Conservation (phyloP, 2,329 filamentous ascomycete genomes). For the Paraphoma chrysanthemicola region DNA sequence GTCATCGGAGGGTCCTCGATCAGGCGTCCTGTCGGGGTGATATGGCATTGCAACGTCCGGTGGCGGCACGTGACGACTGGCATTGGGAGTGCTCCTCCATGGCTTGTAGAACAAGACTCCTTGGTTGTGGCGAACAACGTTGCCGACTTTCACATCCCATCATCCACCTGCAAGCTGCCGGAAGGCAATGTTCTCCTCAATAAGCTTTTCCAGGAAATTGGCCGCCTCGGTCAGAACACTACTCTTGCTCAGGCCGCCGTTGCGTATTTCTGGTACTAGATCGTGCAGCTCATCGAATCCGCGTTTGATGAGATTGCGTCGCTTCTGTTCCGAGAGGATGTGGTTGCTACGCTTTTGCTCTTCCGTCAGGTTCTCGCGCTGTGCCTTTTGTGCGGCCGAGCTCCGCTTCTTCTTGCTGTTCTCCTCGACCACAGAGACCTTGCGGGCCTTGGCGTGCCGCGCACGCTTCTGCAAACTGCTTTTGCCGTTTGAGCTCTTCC, state of each 20-base stretch:
- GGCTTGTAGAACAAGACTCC: background rate
- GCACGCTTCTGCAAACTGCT: slow-evolving; percentile 25
- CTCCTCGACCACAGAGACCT: slow-evolving; percentile 23
- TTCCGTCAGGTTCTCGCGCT: slow-evolving; percentile 70
- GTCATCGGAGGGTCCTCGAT: no score
- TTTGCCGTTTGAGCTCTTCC: slow-evolving; percentile 30
- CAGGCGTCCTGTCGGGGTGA: no score
- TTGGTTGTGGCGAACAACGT: background rate
- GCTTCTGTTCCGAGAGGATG: slow-evolving; percentile 86
- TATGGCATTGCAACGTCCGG: no score
- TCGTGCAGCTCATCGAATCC: slow-evolving; percentile 82
- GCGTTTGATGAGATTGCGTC: slow-evolving; percentile 79
- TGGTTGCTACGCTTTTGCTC: slow-evolving; percentile 86
- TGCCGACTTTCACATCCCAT: background rate
- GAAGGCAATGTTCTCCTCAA: slow-evolving; percentile 66
- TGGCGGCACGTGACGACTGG: no score
- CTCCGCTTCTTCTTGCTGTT: slow-evolving; percentile 35
- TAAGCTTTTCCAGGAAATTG: slow-evolving; percentile 77
- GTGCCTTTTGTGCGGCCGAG: slow-evolving; percentile 32
- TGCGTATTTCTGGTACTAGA: slow-evolving; percentile 76
- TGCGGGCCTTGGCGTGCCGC: slow-evolving; percentile 30
- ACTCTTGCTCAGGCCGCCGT: slow-evolving; percentile 83
- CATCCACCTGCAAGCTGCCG: slow-evolving; percentile 5
- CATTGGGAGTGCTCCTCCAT: background rate
- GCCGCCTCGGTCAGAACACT: slow-evolving; percentile 77